Evolutionary conservation across 345 rosid species (phyloP), one percentile per base, ranked within the genome.

Genomic region (Hevea brasiliensis): DNA sequence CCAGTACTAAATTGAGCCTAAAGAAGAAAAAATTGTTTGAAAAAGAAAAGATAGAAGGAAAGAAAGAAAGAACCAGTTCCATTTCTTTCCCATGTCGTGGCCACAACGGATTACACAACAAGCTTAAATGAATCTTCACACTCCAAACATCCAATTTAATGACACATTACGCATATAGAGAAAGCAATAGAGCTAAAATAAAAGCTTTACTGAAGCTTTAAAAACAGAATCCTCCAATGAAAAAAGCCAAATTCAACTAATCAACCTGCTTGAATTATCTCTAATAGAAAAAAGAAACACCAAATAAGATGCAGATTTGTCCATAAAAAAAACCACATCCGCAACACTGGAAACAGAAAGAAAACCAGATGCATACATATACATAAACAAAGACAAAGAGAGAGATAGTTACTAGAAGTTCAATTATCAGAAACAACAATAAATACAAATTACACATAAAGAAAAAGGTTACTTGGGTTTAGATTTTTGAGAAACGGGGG

Each of bases 391-490:
- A 44, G 2, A 44, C 12, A 44, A 1, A 44, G 13, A 47, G 18
- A 47, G 50, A 45, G 54, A 50, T 18, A 62, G 66, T 32, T 32
- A 32, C 37, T 32, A 1, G 37, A 32, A 32, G 37, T 4, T 32
- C 37, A 32, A 32, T 2, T 4, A 32, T 32, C 4, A 32, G 37
- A 32, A 32, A 32, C 37, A 32, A 4, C 2, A 32, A 32, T 4
- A 32, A 4, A 32, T 32, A 32, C 37, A 32, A 32, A 2, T 1
- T 32, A 32, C 37, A 32, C 37, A 32, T 1, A 32, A 32, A 44
- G 50, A 56, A 1, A 41, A 3, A 58, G 54, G 40, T 61, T 70
- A 88, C 85, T 61, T 83, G 62, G 61, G 20, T 67, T 74, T 63
- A 51, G 80, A 32, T 13, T 64, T 60, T 26, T 23, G 35, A 45